Base-by-base conservation (phyloP, 306 rosid genomes). In the Cucumis hystrix region DNA sequence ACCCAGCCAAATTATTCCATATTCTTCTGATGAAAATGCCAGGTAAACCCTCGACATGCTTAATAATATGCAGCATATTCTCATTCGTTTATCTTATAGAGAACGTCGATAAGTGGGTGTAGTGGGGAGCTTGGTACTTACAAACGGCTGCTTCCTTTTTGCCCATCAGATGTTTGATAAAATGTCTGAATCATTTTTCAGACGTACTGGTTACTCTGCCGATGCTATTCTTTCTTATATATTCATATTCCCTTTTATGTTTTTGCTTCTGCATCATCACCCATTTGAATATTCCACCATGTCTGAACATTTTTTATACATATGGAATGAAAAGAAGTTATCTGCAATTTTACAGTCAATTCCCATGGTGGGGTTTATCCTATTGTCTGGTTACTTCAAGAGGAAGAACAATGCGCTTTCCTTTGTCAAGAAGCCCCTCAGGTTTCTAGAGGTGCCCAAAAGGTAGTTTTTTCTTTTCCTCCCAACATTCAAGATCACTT, bases 101-200 rank as follows among this genome's bases (percentile, higher is more conserved):
- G 23, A 20, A 37, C 15, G 49, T 35, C 25, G 49, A 67, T 67
- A 39, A 39, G 73, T 66, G 54, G 18, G 6, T 18, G 10, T 67
- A 41, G 35, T 67, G 74, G 54, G 74, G 12, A 40, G 74, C 17
- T 67, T 0, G 18, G 28, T 11, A n/a, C 37, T 18, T 41, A 43
- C 37, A 20, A 47, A 23, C 28, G 76, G 76, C 33, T 47, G 76
- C 59, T 49, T 71, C 76, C 76, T 25, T 45, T 25, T 51, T 49
- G 59, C 76, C 61, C 39, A 51, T 72, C 60, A 51, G 61, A 7
- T 72, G 76, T 72, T 72, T 72, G 76, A 72, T 72, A 28, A 25
- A 72, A 69, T 21, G 75, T 8, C 61, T 51, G 61, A 51, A 49
- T 28, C 45, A 72, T 28, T 49, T 72, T 72, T 47, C 61, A 45